Base-by-base conservation (phyloP, 306 rosid genomes). In the Rosa multiflora region DNA sequence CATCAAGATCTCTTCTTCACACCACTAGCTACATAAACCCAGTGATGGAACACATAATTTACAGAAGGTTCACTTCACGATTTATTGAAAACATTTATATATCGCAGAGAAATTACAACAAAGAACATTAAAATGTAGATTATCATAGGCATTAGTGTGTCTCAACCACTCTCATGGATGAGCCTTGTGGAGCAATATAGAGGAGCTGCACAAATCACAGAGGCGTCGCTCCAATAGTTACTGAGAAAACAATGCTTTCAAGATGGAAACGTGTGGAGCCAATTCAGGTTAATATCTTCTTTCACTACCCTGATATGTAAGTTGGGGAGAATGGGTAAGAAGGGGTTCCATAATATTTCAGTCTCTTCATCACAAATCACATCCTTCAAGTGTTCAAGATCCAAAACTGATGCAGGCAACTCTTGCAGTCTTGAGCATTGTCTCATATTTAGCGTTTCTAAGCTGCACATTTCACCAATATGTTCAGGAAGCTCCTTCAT, bases 321-420 rank as follows among this genome's bases (percentile, higher is more conserved):
- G 32, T 75, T 17, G 26, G 7, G 10, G 11, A 75, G 56, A 26
- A 5, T 10, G 1, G 70, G 2, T 29, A 59, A 59, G 71, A 44
- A 75, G 71, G 79, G 59, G 0, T 62, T 11, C 79, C 44, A 61
- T 46, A 75, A 47, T 5, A 17, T 4, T 26, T 29, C 0, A 0
- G 59, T 76, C 55, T 86, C 92, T 48, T 83, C 76, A 21, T 91
- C 93, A 75, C 92, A 89, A 3, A 80, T 21, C 80, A 91, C 79
- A 18, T 43, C 53, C 71, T 56, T 79, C 59, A 89, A 82, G 13
- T 49, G 64, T 39, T 10, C 37, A 75, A 91, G 89, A 5, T 86
- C 69, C 76, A 59, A 51, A 21, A 88, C 12, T 18, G 93, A 85
- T 23, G 68, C n/a, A 13, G 92, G 93, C 78, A 91, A 62, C 5